These are phyloP conservation scores for Euphorbia corollata DNA, from an alignment of 441 rosid genomes.

Conservation along the genomic window DNA sequence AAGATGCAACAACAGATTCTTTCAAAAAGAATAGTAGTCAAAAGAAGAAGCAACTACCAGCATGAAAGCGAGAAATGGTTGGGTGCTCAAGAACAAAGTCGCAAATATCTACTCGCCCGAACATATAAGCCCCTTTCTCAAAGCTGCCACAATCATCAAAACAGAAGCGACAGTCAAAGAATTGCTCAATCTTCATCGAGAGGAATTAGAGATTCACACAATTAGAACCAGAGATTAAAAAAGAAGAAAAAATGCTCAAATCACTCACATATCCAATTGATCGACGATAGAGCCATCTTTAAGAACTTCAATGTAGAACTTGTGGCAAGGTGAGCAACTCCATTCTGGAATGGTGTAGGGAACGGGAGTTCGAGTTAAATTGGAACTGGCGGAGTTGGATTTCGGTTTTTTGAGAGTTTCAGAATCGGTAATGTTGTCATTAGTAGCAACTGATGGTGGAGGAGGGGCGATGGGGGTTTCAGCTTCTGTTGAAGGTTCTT, in stretches of 20 bases:
- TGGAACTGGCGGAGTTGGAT: slow-evolving; percentile 14
- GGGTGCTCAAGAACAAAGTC: slow-evolving; percentile 91
- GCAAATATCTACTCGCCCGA: slow-evolving; percentile 83
- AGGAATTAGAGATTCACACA: background rate
- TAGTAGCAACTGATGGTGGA: slow-evolving; percentile 57
- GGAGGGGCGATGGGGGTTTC: slow-evolving; percentile 47
- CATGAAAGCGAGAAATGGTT: slow-evolving; percentile 88
- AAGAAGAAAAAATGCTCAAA: background rate
- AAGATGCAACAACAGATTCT: background rate
- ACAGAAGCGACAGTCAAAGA: background rate
- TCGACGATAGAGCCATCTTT: slow-evolving; percentile 77
- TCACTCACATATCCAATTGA: slow-evolving; percentile 44
- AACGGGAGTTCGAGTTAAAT: slow-evolving; percentile 28
- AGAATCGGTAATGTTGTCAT: slow-evolving; percentile 25
- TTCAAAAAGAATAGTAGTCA: background rate
- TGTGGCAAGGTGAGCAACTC: slow-evolving; percentile 73
- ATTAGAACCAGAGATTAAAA: slow-evolving; percentile 4
- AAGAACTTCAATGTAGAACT: slow-evolving; percentile 64
- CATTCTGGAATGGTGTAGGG: slow-evolving; percentile 87
- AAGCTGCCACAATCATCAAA: slow-evolving; percentile 31
- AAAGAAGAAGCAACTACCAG: slow-evolving; percentile 39
- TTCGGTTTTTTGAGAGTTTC: slow-evolving; percentile 6
- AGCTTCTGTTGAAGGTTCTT: slow-evolving; percentile 14
- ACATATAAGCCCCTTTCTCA: slow-evolving; percentile 90
- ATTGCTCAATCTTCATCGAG: background rate